These are phyloP conservation scores for Termitomyces sp. DNA, from an alignment of 768 basidiomycete species.

Conservation along the genomic window DNA sequence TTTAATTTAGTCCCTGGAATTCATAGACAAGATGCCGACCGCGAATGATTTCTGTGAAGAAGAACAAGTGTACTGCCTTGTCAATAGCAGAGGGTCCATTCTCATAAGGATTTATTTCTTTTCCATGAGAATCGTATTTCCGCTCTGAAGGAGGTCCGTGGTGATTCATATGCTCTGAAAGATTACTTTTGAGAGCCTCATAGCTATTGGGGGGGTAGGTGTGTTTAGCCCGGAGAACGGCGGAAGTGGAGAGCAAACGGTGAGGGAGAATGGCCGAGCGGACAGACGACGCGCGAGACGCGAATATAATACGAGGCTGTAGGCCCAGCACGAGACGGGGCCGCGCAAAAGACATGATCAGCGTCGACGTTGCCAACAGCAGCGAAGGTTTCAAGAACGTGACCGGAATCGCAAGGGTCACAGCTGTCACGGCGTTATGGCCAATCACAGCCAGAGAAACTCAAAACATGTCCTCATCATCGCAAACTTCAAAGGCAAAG, in stretches of 20 bases:
- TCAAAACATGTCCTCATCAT: conserved; percentile 45
- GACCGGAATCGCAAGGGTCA: conserved; percentile 35
- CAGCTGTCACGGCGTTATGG: conserved; percentile 22
- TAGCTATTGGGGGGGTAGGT: conserved; percentile 24
- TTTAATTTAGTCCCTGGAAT: neutral
- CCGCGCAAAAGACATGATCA: conserved; percentile 56
- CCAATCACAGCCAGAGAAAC: conserved; percentile 45
- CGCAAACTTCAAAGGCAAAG: conserved; percentile 51
- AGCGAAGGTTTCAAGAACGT: conserved; percentile 19
- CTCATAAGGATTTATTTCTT: conserved; percentile 65
- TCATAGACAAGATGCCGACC: conserved; percentile 47
- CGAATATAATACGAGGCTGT: conserved; percentile 39
- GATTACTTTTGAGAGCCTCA: conserved; percentile 32
- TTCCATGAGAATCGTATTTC: conserved; percentile 40
- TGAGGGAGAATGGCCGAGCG: conserved; percentile 37
- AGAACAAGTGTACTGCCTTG: conserved; percentile 95
- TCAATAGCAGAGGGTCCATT: conserved; percentile 87
- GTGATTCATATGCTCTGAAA: conserved; percentile 29
- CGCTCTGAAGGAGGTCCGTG: conserved; percentile 17
- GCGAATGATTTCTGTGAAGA: conserved; percentile 97
- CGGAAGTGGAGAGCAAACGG: conserved; percentile 50
- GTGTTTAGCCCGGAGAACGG: conserved; percentile 35
- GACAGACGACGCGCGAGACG: conserved; percentile 25
- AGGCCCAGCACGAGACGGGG: conserved; percentile 49
- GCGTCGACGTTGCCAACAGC: conserved; percentile 39